A percentile compares a stretch with the other conserved stretches of the same genome.
phyloP scores from a whole-genome alignment of 208 protist genomes.

The Trypanosoma melophagium region DNA sequence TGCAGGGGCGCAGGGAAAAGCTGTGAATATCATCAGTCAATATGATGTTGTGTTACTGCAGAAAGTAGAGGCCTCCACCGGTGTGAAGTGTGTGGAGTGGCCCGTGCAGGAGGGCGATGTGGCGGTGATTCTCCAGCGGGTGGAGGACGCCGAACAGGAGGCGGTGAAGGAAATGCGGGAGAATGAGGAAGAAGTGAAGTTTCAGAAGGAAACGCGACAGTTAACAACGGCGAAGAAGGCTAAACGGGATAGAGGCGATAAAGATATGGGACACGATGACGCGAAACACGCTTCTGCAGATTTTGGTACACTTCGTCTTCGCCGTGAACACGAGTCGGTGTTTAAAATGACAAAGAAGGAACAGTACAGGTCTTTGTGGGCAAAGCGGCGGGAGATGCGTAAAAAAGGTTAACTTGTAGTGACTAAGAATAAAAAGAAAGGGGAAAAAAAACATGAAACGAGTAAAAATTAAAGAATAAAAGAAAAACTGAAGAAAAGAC shows the following conservation, averaged over 20 bases:
- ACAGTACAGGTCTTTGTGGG: conserved; percentile 85
- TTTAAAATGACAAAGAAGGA: conserved; percentile 90
- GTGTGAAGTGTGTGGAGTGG: conserved; percentile 91
- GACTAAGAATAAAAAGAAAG: neutral
- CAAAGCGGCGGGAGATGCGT: conserved; percentile 72
- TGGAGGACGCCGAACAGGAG: conserved; percentile 92
- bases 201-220: conserved; percentile 66
- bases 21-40: conserved; percentile 93
- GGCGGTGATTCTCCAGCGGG: conserved; percentile 72
- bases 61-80: conserved; percentile 95
- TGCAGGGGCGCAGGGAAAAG: conserved; percentile 91
- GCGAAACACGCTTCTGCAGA: conserved; percentile 74
- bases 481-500: neutral
- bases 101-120: conserved; percentile 78
- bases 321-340: conserved; percentile 84
- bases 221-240: conserved; percentile 70
- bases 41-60: conserved; percentile 99
- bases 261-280: conserved; percentile 88
- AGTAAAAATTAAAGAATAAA: neutral
- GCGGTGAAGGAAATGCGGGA: conserved; percentile 87
- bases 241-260: conserved; percentile 74
- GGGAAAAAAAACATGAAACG: conserved; percentile 1
- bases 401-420: conserved; percentile 31
- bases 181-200: conserved; percentile 77
- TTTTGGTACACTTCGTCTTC: conserved; percentile 84